A percentile compares a stretch with the other conserved stretches of the same genome.
These are phyloP conservation scores for Cylindrotheca closterium DNA, from an alignment of 108 stramenopile genomes.

Conservation along the genomic window DNA sequence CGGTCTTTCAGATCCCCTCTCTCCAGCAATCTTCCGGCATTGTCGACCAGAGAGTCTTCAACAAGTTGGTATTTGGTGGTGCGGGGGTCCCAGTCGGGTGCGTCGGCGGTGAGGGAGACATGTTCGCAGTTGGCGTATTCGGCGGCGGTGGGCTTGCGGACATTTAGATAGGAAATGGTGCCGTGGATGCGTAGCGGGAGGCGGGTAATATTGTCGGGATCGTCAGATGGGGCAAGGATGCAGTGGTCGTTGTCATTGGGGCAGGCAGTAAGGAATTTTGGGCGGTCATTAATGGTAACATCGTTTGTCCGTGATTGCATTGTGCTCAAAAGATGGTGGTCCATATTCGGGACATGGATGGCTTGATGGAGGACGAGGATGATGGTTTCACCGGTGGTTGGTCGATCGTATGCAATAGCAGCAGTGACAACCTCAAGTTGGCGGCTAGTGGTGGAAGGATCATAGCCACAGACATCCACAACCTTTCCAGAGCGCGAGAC, in stretches of 20 bases:
- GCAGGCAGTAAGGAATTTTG: background rate
- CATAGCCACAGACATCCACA: no score
- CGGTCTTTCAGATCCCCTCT: no score
- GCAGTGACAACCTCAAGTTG: conserved; percentile 21
- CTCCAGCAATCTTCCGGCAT: no score
- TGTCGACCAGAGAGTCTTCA: no score
- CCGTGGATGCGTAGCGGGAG: background rate
- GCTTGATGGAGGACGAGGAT: conserved; percentile 35
- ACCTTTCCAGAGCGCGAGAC: conserved; percentile 9
- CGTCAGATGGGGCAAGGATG: no score
- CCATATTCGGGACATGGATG: conserved; percentile 26
- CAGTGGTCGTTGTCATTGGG: conserved; percentile 1
- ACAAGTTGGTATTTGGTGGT: no score
- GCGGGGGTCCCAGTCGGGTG: no score
- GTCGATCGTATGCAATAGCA: conserved; percentile 30
- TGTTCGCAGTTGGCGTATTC: conserved; percentile 9
- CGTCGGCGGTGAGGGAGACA: no score
- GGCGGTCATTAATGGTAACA: conserved; percentile 21
- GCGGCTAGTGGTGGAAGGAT: conserved; percentile 3
- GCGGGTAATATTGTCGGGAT: no score
- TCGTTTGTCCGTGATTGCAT: conserved; percentile 38
- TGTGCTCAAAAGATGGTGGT: conserved; percentile 31
- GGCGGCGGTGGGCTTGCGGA: conserved; percentile 8
- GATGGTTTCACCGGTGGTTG: conserved; percentile 15
- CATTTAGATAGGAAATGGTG: conserved; percentile 6